Evolutionary conservation across 192 early-diverging fungal species (phyloP).

Genomic region (Podila minutissima): DNA sequence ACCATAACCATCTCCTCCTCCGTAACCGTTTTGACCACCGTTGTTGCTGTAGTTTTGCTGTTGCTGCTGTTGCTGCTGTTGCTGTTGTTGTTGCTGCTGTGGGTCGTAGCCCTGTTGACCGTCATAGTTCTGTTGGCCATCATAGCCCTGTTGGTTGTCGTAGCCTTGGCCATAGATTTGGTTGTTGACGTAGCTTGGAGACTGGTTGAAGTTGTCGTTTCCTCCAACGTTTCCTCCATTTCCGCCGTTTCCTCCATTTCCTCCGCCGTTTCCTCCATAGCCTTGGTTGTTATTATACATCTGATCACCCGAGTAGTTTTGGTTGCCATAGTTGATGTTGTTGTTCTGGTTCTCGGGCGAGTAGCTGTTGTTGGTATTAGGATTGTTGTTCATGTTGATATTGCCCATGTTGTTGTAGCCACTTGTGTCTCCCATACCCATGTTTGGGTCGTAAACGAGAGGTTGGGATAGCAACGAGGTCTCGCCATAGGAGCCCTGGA

Average conservation of each 20-base stretch:
- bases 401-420: not conserved
- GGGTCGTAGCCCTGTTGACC: not conserved
- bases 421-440: not conserved
- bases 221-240: not conserved
- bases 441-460: not conserved
- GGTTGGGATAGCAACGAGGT: not conserved
- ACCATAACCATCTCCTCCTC: not conserved
- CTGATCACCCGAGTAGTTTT: not conserved
- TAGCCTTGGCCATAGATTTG: not conserved
- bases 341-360: slow-evolving; percentile 1
- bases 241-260: not conserved
- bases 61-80: not conserved
- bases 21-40: not conserved
- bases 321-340: not conserved
- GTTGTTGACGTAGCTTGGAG: not conserved
- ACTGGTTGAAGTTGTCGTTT: not conserved
- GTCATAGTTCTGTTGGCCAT: not conserved
- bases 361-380: not conserved
- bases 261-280: not conserved
- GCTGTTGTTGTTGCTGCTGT: not conserved
- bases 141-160: not conserved
- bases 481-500: not conserved
- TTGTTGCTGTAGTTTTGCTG: not conserved
- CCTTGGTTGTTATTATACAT: slow-evolving; percentile 1
- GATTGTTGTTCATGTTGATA: not conserved